Evolutionary conservation across 148 eudicot genomes (phyloP).

Genomic region (Silene uniflora): DNA sequence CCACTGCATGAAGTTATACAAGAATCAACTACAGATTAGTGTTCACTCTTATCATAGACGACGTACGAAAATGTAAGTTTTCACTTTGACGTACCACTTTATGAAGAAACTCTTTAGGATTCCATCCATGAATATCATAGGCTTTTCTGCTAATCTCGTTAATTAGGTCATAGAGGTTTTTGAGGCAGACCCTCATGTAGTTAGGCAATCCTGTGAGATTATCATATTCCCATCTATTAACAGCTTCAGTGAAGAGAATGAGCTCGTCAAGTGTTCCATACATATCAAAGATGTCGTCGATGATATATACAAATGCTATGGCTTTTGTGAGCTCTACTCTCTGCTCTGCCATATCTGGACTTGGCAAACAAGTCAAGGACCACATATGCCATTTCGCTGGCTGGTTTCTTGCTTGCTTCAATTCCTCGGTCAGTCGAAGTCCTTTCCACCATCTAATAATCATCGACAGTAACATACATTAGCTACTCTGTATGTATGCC

Average conservation of each 20-base stretch:
- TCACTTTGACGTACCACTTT: constrained; percentile 32
- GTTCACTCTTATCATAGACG: too few species aligned
- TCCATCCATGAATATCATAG: constrained; percentile 38
- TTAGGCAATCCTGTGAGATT: constrained; percentile 5
- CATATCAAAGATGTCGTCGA: constrained; percentile 70
- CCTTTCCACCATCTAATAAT: constrained; percentile 61
- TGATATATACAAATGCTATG: constrained; percentile 51
- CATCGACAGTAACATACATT: too few species aligned
- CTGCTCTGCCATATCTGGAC: too few species aligned
- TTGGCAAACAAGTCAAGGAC: too few species aligned
- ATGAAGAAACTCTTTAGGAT: constrained; percentile 33
- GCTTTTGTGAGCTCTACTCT: too few species aligned
- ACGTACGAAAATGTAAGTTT: neutral
- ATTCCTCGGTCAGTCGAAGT: constrained; percentile 32
- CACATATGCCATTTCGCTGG: too few species aligned
- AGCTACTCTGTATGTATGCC: neutral
- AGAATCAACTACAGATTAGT: too few species aligned
- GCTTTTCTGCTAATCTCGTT: constrained; percentile 41
- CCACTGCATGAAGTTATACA: constrained; percentile 22
- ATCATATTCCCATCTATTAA: too few species aligned
- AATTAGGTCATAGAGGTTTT: constrained; percentile 36
- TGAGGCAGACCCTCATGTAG: constrained; percentile 12
- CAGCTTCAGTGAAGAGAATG: too few species aligned
- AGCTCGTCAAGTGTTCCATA: constrained; percentile 54
- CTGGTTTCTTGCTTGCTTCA: constrained; percentile 50